Percentiles rank a stretch among this genome's conserved stretches.
Evolutionary conservation across 2,329 filamentous ascomycete species (phyloP).

Genomic region (Cladorrhinum sp.): DNA sequence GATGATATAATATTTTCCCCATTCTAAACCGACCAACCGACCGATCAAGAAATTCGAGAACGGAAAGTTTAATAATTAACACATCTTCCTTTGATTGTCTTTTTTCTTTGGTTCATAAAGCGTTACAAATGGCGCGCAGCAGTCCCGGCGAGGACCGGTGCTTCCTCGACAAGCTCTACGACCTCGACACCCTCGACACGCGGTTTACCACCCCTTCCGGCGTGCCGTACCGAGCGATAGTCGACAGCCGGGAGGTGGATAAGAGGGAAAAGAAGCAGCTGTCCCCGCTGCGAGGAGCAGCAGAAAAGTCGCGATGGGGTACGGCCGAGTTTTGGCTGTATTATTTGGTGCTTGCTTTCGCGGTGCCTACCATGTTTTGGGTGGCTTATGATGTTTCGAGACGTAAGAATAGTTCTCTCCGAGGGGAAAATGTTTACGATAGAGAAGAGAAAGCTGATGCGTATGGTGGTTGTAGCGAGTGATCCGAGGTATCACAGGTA

Average conservation of each 20-base stretch:
- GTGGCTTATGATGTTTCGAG: constrained; percentile 81
- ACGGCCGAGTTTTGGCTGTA: constrained; percentile 86
- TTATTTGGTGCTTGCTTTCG: constrained; percentile 61
- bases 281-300: background rate
- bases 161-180: constrained; percentile 52
- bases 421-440: too few species aligned
- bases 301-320: constrained; percentile 65
- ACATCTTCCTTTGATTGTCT: background rate
- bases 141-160: background rate
- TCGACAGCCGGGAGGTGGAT: constrained; percentile 45
- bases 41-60: background rate
- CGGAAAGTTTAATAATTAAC: background rate
- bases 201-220: constrained; percentile 62
- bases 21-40: too few species aligned
- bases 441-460: background rate
- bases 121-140: constrained; percentile 10
- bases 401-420: constrained; percentile 49
- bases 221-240: constrained; percentile 59
- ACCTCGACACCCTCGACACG: constrained; percentile 45
- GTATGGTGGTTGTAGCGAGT: constrained; percentile 52
- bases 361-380: constrained; percentile 86
- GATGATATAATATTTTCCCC: too few species aligned
- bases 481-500: constrained; percentile 80
- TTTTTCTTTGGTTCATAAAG: background rate
- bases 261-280: constrained; percentile 27